phyloP scores from a whole-genome alignment of 1,139 yeast species.

The Scheffersomyces lignicola region DNA sequence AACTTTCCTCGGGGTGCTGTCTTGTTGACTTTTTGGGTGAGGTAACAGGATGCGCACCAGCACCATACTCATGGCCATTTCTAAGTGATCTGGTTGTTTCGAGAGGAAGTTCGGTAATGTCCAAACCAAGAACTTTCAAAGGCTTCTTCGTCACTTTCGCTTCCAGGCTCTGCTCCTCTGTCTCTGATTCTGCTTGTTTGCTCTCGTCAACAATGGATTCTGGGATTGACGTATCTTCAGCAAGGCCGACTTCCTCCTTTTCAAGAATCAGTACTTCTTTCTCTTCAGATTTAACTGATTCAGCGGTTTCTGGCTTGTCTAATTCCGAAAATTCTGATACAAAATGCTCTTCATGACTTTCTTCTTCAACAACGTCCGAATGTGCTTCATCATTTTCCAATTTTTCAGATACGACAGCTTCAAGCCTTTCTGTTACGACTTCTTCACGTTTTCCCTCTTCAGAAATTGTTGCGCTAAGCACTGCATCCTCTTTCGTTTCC shows the following conservation, averaged over 20 bases:
- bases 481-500: no score
- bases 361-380: slow-evolving; percentile 7
- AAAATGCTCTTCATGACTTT: slow-evolving; percentile 10
- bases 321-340: not conserved
- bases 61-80: slow-evolving; percentile 23
- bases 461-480: no score
- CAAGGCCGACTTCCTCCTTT: not conserved
- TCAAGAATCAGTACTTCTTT: slow-evolving; percentile 1
- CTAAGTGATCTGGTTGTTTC: slow-evolving; percentile 22
- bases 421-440: no score
- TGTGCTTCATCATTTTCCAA: no score
- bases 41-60: no score
- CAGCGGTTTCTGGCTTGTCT: not conserved
- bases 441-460: no score
- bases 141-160: not conserved
- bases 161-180: slow-evolving; percentile 1
- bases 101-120: slow-evolving; percentile 19
- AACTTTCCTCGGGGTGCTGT: slow-evolving; percentile 1
- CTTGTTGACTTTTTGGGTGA: no score
- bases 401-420: no score
- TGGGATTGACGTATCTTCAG: not conserved
- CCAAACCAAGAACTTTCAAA: slow-evolving; percentile 20
- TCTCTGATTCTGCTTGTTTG: not conserved
- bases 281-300: not conserved
- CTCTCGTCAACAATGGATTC: not conserved